These are phyloP conservation scores for Persicaria tinctoria DNA, from an alignment of 148 eudicot genomes.

Conservation along the genomic window DNA sequence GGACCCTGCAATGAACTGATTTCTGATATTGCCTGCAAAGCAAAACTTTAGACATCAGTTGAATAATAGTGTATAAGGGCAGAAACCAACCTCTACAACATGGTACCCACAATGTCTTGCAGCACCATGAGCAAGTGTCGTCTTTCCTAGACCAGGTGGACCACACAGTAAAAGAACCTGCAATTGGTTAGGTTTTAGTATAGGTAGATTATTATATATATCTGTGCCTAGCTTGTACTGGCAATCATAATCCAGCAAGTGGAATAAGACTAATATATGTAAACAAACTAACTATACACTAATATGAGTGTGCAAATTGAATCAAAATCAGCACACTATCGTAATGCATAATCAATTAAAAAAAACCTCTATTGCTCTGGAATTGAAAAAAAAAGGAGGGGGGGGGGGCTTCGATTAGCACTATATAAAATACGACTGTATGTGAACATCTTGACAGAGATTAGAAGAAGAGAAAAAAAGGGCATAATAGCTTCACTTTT, in stretches of 20 bases:
- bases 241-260: background rate
- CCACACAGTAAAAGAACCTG: conserved; percentile 98
- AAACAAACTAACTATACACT: background rate
- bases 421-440: background rate
- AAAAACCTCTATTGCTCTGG: no score
- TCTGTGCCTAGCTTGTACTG: background rate
- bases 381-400: no score
- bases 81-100: conserved; percentile 71
- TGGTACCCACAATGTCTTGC: conserved; percentile 98
- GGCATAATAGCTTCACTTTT: background rate
- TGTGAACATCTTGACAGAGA: background rate
- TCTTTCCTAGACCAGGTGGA: conserved; percentile 95
- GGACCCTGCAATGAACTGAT: background rate
- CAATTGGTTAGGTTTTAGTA: conserved; percentile 12
- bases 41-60: background rate
- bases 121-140: conserved; percentile 96
- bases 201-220: background rate
- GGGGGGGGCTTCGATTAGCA: background rate
- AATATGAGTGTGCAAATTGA: background rate
- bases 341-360: background rate
- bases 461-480: background rate
- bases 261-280: background rate
- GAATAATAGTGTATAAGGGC: background rate
- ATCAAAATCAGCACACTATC: background rate
- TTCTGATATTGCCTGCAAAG: background rate